Evolutionary conservation across 495 filamentous ascomycete species (phyloP).

Genomic region (Penicillium manginii): DNA sequence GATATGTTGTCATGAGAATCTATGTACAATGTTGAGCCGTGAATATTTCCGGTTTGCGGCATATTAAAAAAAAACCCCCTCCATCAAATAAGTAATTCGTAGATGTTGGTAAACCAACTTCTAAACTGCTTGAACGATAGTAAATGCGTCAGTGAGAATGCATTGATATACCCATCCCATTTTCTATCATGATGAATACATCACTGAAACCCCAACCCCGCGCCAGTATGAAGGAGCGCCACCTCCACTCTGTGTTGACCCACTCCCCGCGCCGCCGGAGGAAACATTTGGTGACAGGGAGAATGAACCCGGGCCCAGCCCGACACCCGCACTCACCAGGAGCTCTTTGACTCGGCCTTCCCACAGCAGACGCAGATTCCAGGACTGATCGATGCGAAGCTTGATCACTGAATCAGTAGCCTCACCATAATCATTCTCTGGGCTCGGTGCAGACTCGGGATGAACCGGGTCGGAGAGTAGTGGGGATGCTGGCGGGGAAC

Average conservation of each 20-base stretch:
- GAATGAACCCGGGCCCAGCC: conserved; percentile 60
- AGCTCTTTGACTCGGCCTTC: conserved; percentile 92
- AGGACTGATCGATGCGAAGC: conserved; percentile 81
- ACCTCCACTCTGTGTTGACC: conserved; percentile 62
- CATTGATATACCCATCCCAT: background rate
- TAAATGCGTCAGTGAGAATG: background rate
- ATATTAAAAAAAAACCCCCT: conserved; percentile 10
- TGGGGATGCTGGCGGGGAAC: conserved; percentile 27
- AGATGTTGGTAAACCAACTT: background rate
- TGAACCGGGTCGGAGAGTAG: conserved; percentile 25
- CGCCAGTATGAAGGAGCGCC: conserved; percentile 59
- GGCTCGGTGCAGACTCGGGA: conserved; percentile 19
- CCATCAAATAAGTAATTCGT: background rate
- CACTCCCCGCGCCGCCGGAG: conserved; percentile 27
- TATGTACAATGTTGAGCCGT: conserved; percentile 37
- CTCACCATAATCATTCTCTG: conserved; percentile 52
- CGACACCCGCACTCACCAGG: conserved; percentile 85
- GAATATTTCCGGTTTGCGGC: conserved; percentile 24
- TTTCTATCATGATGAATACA: conserved; percentile 79
- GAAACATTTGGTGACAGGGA: conserved; percentile 35
- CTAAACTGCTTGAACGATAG: background rate
- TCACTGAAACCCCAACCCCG: conserved; percentile 82
- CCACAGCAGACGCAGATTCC: conserved; percentile 85
- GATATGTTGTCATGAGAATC: conserved; percentile 36
- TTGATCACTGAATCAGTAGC: conserved; percentile 87